These are phyloP conservation scores for Mortierella antarctica DNA, from an alignment of 192 early-diverging fungal genomes.

Conservation along the genomic window DNA sequence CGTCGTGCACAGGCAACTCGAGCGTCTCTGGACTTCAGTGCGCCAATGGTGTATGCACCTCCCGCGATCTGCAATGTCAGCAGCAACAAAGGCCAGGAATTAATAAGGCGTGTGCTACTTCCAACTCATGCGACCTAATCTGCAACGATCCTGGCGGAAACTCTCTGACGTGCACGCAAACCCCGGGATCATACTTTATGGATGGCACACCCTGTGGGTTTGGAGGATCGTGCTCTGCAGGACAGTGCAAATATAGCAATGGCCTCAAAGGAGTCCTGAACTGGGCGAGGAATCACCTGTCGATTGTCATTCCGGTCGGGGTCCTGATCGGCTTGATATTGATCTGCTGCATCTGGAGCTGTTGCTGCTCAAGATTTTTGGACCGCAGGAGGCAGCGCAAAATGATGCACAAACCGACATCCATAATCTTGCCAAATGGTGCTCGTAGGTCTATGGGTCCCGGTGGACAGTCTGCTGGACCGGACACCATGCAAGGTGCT, in stretches of 20 bases:
- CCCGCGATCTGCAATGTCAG: constrained; percentile 75
- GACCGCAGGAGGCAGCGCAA: constrained; percentile 17
- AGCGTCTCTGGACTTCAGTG: constrained; percentile 62
- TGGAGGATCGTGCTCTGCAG: constrained; percentile 63
- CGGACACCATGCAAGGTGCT: constrained; percentile 14
- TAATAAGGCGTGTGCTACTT: constrained; percentile 65
- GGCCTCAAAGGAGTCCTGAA: constrained; percentile 43
- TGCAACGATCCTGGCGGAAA: constrained; percentile 65
- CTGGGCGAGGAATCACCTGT: constrained; percentile 59
- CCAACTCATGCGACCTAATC: constrained; percentile 72
- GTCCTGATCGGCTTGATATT: constrained; percentile 57
- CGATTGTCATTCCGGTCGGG: constrained; percentile 62
- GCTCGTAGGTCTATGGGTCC: neutral
- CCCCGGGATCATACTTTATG: constrained; percentile 66
- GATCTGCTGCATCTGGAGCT: constrained; percentile 54
- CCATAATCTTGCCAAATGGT: neutral
- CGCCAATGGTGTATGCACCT: constrained; percentile 80
- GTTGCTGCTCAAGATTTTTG: constrained; percentile 23
- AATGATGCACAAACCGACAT: constrained; percentile 10
- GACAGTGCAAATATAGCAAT: constrained; percentile 31
- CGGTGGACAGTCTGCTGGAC: neutral
- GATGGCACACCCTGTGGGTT: constrained; percentile 81
- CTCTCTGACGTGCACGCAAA: constrained; percentile 29
- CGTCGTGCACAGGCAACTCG: constrained; percentile 62
- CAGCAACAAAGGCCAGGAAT: constrained; percentile 66